These are phyloP conservation scores for Aspergillus diversus DNA, from an alignment of 495 filamentous ascomycete genomes.

Conservation along the genomic window DNA sequence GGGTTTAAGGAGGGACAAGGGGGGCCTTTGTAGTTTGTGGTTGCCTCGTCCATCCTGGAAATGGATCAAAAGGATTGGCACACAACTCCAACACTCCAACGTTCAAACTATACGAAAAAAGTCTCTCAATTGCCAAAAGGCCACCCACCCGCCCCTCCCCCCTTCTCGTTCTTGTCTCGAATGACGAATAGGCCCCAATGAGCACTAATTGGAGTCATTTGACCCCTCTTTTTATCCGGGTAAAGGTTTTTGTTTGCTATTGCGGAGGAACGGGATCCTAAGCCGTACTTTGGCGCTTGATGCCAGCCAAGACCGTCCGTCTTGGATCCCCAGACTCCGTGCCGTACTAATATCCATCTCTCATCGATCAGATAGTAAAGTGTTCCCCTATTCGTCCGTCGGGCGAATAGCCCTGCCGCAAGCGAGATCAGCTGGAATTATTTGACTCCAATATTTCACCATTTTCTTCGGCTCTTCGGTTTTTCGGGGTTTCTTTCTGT, in stretches of 20 bases:
- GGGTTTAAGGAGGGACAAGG: background rate
- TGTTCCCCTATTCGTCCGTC: background rate
- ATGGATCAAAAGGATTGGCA: too few species aligned
- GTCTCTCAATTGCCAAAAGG: background rate
- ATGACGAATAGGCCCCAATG: too few species aligned
- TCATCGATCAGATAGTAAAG: conserved; percentile 7
- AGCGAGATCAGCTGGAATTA: background rate
- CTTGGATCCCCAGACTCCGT: background rate
- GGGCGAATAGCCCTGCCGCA: background rate
- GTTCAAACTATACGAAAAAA: background rate
- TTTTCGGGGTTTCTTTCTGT: background rate
- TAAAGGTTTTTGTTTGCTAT: background rate
- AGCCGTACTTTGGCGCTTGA: conserved; percentile 7
- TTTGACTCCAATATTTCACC: background rate
- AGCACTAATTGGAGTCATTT: too few species aligned
- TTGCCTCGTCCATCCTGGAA: too few species aligned
- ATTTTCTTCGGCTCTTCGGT: too few species aligned
- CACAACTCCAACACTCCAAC: too few species aligned
- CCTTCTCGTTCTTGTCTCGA: too few species aligned
- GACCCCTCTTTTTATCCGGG: background rate
- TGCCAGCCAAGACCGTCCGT: conserved; percentile 4
- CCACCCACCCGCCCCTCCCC: too few species aligned
- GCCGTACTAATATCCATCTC: background rate
- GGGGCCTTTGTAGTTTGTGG: background rate
- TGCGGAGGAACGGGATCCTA: background rate